These are phyloP conservation scores for Myriosclerotinia duriaeana DNA, from an alignment of 2,329 filamentous ascomycete genomes.

Conservation along the genomic window DNA sequence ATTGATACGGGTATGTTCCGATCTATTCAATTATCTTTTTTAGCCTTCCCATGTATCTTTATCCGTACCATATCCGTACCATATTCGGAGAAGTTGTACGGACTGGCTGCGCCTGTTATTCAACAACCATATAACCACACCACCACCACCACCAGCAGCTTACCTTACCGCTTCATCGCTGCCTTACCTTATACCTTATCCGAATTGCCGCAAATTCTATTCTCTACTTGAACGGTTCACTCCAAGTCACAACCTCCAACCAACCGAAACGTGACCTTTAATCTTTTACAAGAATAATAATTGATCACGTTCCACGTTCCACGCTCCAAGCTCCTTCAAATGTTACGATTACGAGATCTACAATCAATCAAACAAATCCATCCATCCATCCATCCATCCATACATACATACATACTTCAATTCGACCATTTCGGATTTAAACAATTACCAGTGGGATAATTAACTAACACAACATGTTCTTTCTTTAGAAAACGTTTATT, in stretches of 20 bases:
- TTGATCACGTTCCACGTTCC: not conserved
- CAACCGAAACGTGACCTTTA: slow-evolving; percentile 11
- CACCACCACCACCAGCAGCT: not conserved
- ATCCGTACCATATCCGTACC: not conserved
- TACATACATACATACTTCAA: not conserved
- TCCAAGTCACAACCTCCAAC: not conserved
- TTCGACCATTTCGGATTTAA: slow-evolving; percentile 10
- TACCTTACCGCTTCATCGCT: slow-evolving; percentile 15
- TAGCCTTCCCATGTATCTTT: slow-evolving; percentile 1
- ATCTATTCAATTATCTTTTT: slow-evolving; percentile 1
- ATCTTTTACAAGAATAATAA: not conserved
- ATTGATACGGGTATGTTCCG: slow-evolving; percentile 16
- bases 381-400: not conserved
- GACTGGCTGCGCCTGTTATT: too few species aligned
- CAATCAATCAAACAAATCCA: not conserved
- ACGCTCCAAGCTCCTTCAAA: not conserved
- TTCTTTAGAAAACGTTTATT: slow-evolving; percentile 5
- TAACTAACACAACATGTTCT: slow-evolving; percentile 18
- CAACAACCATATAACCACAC: not conserved
- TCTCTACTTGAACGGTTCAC: not conserved
- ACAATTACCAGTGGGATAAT: not conserved
- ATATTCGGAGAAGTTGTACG: not conserved
- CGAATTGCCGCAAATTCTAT: not conserved
- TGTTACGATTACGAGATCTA: not conserved
- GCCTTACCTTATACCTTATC: not conserved